Evolutionary conservation across 345 rosid species (phyloP).

Genomic region (Brassica rapa): DNA sequence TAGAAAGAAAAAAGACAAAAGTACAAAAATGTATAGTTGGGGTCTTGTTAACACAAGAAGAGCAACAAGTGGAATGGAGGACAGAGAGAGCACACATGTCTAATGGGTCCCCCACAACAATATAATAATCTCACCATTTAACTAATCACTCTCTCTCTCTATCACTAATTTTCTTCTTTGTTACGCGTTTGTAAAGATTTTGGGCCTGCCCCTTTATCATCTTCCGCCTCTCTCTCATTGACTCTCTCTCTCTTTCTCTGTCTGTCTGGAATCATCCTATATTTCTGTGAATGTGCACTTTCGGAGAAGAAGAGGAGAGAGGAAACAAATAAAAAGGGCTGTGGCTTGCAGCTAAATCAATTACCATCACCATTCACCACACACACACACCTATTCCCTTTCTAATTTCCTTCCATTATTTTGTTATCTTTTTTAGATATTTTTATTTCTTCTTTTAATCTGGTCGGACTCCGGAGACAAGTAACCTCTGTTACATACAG

Average conservation of each 20-base stretch:
- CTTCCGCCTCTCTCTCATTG: slow-evolving; percentile 30
- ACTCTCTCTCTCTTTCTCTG: slow-evolving; percentile 34
- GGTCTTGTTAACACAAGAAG: background rate
- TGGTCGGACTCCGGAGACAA: too few relatives aligned
- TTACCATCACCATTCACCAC: slow-evolving; percentile 18
- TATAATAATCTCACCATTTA: slow-evolving; percentile 30
- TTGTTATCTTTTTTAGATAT: background rate
- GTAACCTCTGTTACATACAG: too few relatives aligned
- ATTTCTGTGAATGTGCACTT: slow-evolving; percentile 42
- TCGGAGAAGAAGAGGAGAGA: slow-evolving; percentile 26
- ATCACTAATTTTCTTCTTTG: slow-evolving; percentile 38
- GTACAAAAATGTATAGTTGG: slow-evolving; percentile 2
- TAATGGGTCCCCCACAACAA: slow-evolving; percentile 24
- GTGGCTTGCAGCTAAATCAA: slow-evolving; percentile 52
- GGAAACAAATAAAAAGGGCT: background rate
- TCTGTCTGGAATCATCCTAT: slow-evolving; percentile 38
- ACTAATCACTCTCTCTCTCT: slow-evolving; percentile 27
- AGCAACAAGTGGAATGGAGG: slow-evolving; percentile 29
- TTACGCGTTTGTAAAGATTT: slow-evolving; percentile 43
- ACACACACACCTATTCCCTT: slow-evolving; percentile 17
- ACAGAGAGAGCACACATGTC: slow-evolving; percentile 10
- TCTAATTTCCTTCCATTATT: background rate
- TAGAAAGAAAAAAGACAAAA: background rate
- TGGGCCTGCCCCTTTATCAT: slow-evolving; percentile 28
- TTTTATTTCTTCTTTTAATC: slow-evolving; percentile 5